A percentile compares a stretch with the other conserved stretches of the same genome.
phyloP scores from a whole-genome alignment of 2,329 filamentous ascomycete genomes.

The Cercospora sp. region DNA sequence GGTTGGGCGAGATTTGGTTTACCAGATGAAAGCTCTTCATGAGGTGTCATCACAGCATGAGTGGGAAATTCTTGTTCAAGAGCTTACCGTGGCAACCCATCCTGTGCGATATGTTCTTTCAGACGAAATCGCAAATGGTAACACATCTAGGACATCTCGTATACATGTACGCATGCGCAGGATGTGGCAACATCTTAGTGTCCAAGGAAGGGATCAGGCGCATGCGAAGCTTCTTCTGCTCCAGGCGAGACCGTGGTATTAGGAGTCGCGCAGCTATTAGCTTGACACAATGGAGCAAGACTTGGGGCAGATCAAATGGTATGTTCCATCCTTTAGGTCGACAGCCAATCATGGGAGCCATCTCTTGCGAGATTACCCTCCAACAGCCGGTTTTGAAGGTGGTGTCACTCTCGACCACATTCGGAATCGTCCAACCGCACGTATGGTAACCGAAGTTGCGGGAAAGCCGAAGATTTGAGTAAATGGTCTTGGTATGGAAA shows the following conservation, averaged over 20 bases:
- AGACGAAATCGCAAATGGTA: no score
- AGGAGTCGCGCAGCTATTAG: no score
- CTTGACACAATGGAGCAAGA: no score
- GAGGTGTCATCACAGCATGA: conserved; percentile 32
- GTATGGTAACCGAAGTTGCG: conserved; percentile 52
- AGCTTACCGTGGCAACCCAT: background rate
- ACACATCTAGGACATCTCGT: no score
- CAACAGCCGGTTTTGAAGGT: conserved; percentile 82
- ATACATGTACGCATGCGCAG: no score
- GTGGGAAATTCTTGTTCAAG: background rate
- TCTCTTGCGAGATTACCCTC: conserved; percentile 56
- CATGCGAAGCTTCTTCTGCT: no score
- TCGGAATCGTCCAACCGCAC: conserved; percentile 65
- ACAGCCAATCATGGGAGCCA: conserved; percentile 66
- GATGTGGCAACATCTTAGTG: no score
- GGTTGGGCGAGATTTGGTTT: conserved; percentile 55
- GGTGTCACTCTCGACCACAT: conserved; percentile 70
- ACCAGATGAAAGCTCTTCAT: conserved; percentile 42
- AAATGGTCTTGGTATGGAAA: conserved; percentile 62
- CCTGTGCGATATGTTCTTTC: no score
- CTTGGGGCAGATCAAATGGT: background rate
- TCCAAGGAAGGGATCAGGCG: no score
- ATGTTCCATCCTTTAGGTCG: conserved; percentile 67
- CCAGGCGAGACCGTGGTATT: no score
- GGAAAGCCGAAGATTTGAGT: conserved; percentile 67